A percentile compares a stretch with the other conserved stretches of the same genome.
phyloP scores from a whole-genome alignment of 2,329 filamentous ascomycete genomes.

The Neopestalotiopsis sp. region DNA sequence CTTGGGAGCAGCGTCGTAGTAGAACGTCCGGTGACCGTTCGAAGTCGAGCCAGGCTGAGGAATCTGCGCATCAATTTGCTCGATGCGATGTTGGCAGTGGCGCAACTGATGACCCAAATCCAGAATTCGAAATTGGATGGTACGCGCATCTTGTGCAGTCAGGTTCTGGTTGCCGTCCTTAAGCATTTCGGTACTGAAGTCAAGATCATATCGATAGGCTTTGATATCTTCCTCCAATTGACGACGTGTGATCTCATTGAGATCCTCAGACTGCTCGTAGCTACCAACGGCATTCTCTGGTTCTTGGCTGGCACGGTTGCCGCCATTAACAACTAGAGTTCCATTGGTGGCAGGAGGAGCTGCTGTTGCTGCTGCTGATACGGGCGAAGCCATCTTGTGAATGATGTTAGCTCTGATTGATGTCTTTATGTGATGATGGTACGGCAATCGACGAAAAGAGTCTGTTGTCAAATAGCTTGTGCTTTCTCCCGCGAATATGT shows the following conservation, averaged over 20 bases:
- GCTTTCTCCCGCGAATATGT: background rate
- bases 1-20: constrained; percentile 19
- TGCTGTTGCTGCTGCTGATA: background rate
- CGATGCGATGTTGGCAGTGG: constrained; percentile 45
- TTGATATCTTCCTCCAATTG: constrained; percentile 48
- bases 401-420: background rate
- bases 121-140: constrained; percentile 46
- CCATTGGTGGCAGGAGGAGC: background rate
- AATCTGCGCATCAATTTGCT: constrained; percentile 40
- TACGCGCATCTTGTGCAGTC: constrained; percentile 46
- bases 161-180: constrained; percentile 32
- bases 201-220: constrained; percentile 47
- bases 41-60: constrained; percentile 17
- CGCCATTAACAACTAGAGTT: background rate
- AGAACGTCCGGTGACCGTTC: constrained; percentile 20
- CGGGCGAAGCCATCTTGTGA: background rate
- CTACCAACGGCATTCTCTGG: constrained; percentile 19
- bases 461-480: background rate
- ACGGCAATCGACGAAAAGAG: background rate
- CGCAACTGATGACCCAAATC: constrained; percentile 51
- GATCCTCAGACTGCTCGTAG: constrained; percentile 33
- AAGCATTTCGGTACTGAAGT: constrained; percentile 45
- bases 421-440: background rate
- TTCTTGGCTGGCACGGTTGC: background rate
- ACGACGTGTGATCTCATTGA: constrained; percentile 36